Evolutionary conservation across 495 filamentous ascomycete genomes (phyloP).

Genomic region (Tuber indicum): DNA sequence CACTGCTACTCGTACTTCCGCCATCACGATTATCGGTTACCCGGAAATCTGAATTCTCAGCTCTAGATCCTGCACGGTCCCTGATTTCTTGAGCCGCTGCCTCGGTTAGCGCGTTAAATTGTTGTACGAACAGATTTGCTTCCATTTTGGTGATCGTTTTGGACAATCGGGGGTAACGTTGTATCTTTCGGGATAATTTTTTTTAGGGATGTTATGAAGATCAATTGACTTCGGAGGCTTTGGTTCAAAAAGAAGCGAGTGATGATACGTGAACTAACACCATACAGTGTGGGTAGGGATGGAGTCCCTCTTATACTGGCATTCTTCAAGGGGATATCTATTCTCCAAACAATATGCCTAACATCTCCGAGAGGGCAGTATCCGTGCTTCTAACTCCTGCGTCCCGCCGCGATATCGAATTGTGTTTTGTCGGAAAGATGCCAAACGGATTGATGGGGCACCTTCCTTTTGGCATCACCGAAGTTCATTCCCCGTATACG

Average conservation of each 20-base stretch:
- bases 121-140: background rate
- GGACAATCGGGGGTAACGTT: background rate
- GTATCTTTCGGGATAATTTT: background rate
- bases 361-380: background rate
- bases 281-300: background rate
- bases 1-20: background rate
- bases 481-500: background rate
- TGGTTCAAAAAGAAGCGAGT: background rate
- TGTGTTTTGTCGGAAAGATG: background rate
- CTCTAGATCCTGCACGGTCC: background rate
- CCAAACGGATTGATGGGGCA: background rate
- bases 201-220: background rate
- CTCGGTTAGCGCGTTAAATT: background rate
- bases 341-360: background rate
- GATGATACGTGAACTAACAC: background rate
- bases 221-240: background rate
- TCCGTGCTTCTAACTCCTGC: background rate
- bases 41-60: background rate
- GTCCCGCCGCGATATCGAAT: background rate
- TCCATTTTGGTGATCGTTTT: background rate
- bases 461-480: background rate
- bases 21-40: background rate
- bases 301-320: background rate
- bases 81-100: background rate
- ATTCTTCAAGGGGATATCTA: background rate